These are phyloP conservation scores for Stephania yunnanensis DNA, from an alignment of 164 flowering plant genomes.

Conservation along the genomic window DNA sequence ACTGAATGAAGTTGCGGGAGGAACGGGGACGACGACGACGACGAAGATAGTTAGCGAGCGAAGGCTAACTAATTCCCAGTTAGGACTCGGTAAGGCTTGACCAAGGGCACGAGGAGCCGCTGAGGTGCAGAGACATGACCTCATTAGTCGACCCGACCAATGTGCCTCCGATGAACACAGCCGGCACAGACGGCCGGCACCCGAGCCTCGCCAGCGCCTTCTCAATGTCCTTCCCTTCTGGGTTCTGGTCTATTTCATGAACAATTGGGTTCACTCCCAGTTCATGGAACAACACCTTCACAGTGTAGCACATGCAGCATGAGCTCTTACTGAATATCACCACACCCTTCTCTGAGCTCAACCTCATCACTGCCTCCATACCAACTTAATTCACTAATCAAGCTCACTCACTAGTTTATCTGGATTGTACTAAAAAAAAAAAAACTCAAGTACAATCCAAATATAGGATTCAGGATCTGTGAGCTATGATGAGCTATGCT, in stretches of 20 bases:
- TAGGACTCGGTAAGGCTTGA: not conserved
- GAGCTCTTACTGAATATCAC: slow-evolving; percentile 2
- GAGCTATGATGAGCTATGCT: too few species aligned
- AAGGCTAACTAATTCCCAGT: not conserved
- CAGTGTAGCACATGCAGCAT: not conserved
- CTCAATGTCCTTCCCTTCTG: slow-evolving; percentile 1
- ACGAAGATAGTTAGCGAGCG: too few species aligned
- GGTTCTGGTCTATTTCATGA: slow-evolving; percentile 2
- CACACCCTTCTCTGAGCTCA: slow-evolving; percentile 3
- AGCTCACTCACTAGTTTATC: too few species aligned
- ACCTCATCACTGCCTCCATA: slow-evolving; percentile 3
- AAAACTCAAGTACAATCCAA: too few species aligned
- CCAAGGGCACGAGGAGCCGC: not conserved
- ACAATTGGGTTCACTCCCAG: slow-evolving; percentile 1
- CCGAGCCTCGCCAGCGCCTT: not conserved
- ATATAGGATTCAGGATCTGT: too few species aligned
- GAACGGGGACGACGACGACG: too few species aligned
- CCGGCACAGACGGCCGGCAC: not conserved
- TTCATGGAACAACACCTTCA: slow-evolving; percentile 2
- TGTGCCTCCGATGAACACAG: not conserved
- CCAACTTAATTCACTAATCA: too few species aligned
- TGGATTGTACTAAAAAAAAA: too few species aligned
- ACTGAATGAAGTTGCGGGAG: too few species aligned
- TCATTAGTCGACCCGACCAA: not conserved
- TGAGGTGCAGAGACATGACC: not conserved